Percentiles rank a stretch among this genome's conserved stretches.
Evolutionary conservation across 2,329 filamentous ascomycete species (phyloP).

Genomic region (Sporothrix mexicana): DNA sequence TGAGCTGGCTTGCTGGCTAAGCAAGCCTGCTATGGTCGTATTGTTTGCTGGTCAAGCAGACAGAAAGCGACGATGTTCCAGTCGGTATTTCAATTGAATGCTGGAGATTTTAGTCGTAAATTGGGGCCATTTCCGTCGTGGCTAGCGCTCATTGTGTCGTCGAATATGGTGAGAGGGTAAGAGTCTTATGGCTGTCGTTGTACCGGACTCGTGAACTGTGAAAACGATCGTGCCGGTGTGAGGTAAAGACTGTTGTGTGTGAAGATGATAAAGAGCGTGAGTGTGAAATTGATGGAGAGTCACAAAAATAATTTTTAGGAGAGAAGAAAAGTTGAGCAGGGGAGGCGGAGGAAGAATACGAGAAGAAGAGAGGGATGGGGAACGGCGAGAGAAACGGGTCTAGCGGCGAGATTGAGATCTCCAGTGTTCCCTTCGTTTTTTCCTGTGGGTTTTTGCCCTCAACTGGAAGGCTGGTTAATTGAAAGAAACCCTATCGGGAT

Average conservation of each 20-base stretch:
- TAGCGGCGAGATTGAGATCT: conserved; percentile 22
- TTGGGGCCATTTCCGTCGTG: conserved; percentile 15
- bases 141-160: conserved; percentile 30
- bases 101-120: conserved; percentile 2
- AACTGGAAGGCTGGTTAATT: conserved; percentile 26
- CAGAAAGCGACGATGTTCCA: background rate
- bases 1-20: background rate
- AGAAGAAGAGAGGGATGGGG: conserved; percentile 19
- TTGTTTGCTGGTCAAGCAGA: conserved; percentile 4
- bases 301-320: background rate
- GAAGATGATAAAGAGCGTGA: background rate
- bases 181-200: background rate
- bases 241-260: background rate
- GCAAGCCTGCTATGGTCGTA: background rate
- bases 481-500: conserved; percentile 12
- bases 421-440: conserved; percentile 9
- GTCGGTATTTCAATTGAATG: background rate
- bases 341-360: conserved; percentile 20
- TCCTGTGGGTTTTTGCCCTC: conserved; percentile 9
- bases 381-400: conserved; percentile 20
- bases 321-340: conserved; percentile 10
- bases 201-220: background rate
- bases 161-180: background rate
- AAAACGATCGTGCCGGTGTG: background rate
- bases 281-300: background rate